Percentiles rank a stretch among this genome's conserved stretches.
Conservation (phyloP, 331 rosid species). For the Rosa hybrid region DNA sequence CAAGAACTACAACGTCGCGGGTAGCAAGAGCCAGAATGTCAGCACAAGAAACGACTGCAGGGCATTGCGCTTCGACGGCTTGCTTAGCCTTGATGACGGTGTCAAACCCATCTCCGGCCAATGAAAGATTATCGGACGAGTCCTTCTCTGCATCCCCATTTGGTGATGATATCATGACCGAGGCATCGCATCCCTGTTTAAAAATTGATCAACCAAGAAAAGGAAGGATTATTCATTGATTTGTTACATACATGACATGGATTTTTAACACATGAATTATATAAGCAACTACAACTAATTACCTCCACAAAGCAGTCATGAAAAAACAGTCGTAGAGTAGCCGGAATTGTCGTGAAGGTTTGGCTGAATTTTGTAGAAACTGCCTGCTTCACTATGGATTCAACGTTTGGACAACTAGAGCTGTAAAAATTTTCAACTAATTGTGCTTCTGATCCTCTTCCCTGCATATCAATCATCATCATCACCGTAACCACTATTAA, state of each 20-base stretch:
- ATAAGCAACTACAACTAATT: background rate
- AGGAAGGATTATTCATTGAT: background rate
- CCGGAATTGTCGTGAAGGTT: conserved; percentile 61
- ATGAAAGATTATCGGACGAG: conserved; percentile 54
- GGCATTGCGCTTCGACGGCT: conserved; percentile 76
- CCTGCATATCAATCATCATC: conserved; percentile 17
- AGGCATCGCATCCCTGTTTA: conserved; percentile 81
- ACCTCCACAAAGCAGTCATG: conserved; percentile 91
- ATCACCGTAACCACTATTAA: conserved; percentile 26
- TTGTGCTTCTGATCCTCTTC: conserved; percentile 37
- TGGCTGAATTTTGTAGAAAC: conserved; percentile 55
- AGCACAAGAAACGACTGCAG: conserved; percentile 79
- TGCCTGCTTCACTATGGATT: conserved; percentile 56
- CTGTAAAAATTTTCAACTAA: conserved; percentile 57
- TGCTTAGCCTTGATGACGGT: conserved; percentile 77
- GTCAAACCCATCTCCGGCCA: conserved; percentile 97
- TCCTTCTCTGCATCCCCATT: conserved; percentile 89
- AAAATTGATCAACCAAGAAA: background rate
- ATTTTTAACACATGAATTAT: background rate
- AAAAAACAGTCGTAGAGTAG: conserved; percentile 77
- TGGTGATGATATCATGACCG: conserved; percentile 56
- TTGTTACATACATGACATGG: background rate
- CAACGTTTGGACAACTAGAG: conserved; percentile 65
- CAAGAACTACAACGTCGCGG: conserved; percentile 45
- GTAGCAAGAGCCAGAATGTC: conserved; percentile 83